Base-by-base conservation (phyloP, 352 stramenopile genomes). In the Globisporangium mamillatum region DNA sequence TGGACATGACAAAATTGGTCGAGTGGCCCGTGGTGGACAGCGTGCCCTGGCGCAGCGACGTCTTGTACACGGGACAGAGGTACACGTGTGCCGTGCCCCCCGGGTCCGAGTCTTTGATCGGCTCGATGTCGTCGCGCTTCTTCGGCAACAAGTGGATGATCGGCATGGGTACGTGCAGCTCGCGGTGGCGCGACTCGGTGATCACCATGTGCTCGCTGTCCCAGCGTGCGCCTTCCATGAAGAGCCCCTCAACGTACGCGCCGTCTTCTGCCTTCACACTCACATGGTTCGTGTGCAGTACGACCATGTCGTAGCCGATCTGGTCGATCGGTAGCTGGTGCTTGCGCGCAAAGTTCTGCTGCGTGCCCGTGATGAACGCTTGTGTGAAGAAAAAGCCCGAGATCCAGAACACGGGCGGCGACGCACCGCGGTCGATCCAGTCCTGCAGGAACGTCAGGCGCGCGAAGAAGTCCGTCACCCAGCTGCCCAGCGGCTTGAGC, bases 1-100 rank as follows among this genome's bases (percentile, higher is more conserved):
- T 89, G 20, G 89, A 97, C 91, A 98, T 97, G 74, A 98, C 94
- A 76, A 98, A 98, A 78, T 98, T 98, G 27, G 94, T 98, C 46
- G 91, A 98, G 66, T 98, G 94, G 32, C 94, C 94, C 25, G 94
- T 98, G 4, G 94, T 98, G 8, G 87, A 97, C 32, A 98, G 78
- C 50, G 87, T 98, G 46, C 94, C 94, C 62, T 96, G 82, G 7
- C 93, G 84, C 67, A 97, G 76, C 58, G 88, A 97, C 34, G 90
- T 97, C 80, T 97, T 97, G 88, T 98, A 98, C 22, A 98, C 90
- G 1, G 93, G 93, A 57, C 89, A 97, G 61, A 96, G 78, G 68
- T 97, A 98, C 70, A 97, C 86, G 68, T 98, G 90, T 3, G 89
- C 90, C n/a, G 90, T 97, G 61, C 92, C 91, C 22, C 81, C 80